These are phyloP conservation scores for Moricandia arvensis DNA, from an alignment of 345 rosid species.

Conservation along the genomic window DNA sequence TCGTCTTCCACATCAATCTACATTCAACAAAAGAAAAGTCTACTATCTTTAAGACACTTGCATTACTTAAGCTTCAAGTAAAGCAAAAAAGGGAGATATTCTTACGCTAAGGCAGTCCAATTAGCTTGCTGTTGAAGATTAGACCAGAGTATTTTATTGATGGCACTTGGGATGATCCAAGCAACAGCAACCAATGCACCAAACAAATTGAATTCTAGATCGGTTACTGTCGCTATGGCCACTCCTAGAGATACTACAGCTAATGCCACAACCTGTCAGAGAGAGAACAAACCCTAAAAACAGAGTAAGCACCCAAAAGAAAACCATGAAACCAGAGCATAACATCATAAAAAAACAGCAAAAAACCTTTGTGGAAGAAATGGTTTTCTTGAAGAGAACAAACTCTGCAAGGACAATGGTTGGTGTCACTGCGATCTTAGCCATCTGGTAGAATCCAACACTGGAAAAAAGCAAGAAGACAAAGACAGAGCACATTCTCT, in stretches of 20 bases:
- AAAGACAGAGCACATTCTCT: constrained; percentile 12
- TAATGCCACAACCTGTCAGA: constrained; percentile 71
- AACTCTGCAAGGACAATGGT: constrained; percentile 87
- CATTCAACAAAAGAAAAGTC: constrained; percentile 11
- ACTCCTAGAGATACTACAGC: constrained; percentile 78
- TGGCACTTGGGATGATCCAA: constrained; percentile 91
- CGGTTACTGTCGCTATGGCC: constrained; percentile 84
- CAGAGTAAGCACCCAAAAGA: constrained; percentile 18
- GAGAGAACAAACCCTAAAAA: constrained; percentile 8
- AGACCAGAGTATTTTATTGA: constrained; percentile 92
- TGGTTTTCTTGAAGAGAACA: constrained; percentile 59
- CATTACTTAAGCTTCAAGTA: constrained; percentile 19
- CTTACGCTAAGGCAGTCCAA: constrained; percentile 96
- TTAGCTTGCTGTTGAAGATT: constrained; percentile 83
- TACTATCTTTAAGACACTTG: neutral
- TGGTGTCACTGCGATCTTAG: constrained; percentile 95
- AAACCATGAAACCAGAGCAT: neutral
- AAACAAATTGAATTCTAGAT: constrained; percentile 72
- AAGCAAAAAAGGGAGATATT: neutral
- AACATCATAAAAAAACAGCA: neutral
- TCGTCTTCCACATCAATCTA: constrained; percentile 99
- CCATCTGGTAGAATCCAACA: constrained; percentile 97
- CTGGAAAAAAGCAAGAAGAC: constrained; percentile 38
- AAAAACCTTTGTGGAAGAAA: constrained; percentile 63
- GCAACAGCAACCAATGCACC: constrained; percentile 80